phyloP scores from a whole-genome alignment of 306 rosid genomes.

The Gleditsia sinensis region DNA sequence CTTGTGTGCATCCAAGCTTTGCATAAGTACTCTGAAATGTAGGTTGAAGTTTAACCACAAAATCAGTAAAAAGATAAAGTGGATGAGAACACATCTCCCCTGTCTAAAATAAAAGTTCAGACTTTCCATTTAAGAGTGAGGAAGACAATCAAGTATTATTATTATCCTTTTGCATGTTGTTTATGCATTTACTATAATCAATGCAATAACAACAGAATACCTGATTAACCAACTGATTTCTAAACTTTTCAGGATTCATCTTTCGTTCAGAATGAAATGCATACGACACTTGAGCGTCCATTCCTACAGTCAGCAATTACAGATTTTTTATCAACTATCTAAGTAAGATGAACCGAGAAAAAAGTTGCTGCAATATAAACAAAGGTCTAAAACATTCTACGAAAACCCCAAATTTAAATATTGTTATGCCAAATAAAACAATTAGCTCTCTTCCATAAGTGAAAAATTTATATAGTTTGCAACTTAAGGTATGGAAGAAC shows the following conservation, averaged over 20 bases:
- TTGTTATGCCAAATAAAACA: conserved; percentile 9
- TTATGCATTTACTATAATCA: conserved; percentile 7
- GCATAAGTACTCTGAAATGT: conserved; percentile 76
- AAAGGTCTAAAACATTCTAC: background rate
- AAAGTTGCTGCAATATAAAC: background rate
- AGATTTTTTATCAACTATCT: conserved; percentile 6
- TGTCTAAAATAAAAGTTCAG: conserved; percentile 11
- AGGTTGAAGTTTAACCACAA: conserved; percentile 22
- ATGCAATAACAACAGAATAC: conserved; percentile 41
- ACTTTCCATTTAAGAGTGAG: conserved; percentile 21
- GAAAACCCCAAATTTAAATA: conserved; percentile 1
- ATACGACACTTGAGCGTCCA: conserved; percentile 99
- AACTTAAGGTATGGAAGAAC: conserved; percentile 20
- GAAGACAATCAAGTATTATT: background rate
- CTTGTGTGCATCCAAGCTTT: conserved; percentile 81
- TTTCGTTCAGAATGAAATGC: conserved; percentile 96
- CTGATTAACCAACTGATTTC: conserved; percentile 87
- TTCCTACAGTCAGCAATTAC: conserved; percentile 56
- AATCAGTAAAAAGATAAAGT: conserved; percentile 16
- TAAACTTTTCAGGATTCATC: conserved; percentile 90
- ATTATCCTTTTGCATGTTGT: conserved; percentile 3
- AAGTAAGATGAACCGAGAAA: conserved; percentile 13
- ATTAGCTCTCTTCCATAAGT: background rate
- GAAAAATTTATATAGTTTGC: conserved; percentile 19
- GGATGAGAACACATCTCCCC: conserved; percentile 18